Base-by-base conservation (phyloP, 139 green algal genomes). In the Pleodorina starrii region DNA sequence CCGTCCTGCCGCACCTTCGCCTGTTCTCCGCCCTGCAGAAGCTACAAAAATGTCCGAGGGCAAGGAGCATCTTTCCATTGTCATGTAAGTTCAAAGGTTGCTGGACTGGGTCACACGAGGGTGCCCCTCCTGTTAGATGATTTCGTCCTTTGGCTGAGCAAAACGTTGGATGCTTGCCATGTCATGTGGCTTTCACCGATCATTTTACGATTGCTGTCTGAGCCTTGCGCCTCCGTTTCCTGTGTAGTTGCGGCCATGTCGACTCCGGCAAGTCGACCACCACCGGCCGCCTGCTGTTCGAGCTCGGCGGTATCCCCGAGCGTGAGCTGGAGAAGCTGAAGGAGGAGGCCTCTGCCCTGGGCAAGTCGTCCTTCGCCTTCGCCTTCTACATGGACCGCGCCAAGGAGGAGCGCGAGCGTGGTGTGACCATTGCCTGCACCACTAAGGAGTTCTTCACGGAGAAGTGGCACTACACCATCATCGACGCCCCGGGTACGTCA, bases 381-480 rank as follows among this genome's bases (percentile, higher is more conserved):
- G 96, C 96, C 54, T 98, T 97, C 89, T 97, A 98, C 93, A 97
- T 98, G 95, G 96, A 98, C 93, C 92, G 95, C 80, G 94, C 97
- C 85, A 98, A 98, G 96, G 96, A 97, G 92, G 97, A 99, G 95
- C 95, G 96, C 81, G 97, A 98, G 92, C 97, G 97, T 88, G 97
- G 97, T 95, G 96, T 99, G 90, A 99, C 97, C 95, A 99, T 99
- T 87, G 94, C 98, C 78, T 99, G 97, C 96, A 98, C 97, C 83
- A 98, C 98, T 94, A 99, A 98, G 97, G 97, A 99, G 98, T 99
- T 99, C 96, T 98, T 98, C 96, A 99, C 98, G 5, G 95, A 97
- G 46, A 99, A 98, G 85, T 99, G 96, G 92, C 97, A 99, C 97
- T 99, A 98, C 97, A 99, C 98, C 89, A 97, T 99, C 94, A 99